Conservation (phyloP, 306 rosid genomes). For the Canavalia gladiata region DNA sequence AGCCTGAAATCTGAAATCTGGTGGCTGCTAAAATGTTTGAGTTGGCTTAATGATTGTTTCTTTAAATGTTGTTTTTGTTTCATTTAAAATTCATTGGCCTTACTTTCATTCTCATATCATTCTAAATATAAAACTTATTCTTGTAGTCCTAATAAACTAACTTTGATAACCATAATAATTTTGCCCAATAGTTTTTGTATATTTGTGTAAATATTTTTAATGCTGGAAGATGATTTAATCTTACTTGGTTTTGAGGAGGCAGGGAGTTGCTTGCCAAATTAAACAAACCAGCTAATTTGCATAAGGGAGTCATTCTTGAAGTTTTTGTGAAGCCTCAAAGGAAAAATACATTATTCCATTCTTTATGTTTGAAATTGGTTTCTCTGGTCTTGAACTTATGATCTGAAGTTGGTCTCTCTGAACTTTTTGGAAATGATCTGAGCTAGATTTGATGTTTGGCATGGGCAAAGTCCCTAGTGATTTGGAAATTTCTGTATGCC, state of each 20-base stretch:
- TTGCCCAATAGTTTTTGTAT: background rate
- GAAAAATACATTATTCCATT: background rate
- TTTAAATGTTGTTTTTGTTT: background rate
- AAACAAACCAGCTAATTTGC: background rate
- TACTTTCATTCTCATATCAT: constrained; percentile 2
- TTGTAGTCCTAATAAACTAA: constrained; percentile 18
- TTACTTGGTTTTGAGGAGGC: background rate
- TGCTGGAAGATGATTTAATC: background rate
- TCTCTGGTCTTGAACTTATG: background rate
- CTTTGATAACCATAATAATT: constrained; percentile 18
- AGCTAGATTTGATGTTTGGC: background rate
- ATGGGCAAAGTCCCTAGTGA: background rate
- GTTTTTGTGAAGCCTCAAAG: constrained; percentile 1
- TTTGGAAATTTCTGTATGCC: constrained; percentile 1
- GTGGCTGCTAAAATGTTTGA: constrained; percentile 24
- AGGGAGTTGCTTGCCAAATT: background rate
- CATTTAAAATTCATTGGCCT: constrained; percentile 28
- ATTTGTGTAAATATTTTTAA: too few species aligned
- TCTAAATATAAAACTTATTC: background rate
- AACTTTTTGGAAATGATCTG: constrained; percentile 21
- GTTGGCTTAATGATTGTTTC: background rate
- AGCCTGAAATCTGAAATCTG: background rate
- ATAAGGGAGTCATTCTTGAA: background rate
- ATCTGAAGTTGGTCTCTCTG: background rate
- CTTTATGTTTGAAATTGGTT: constrained; percentile 4